Evolutionary conservation across 164 flowering plant genomes (phyloP), one percentile per base, ranked within the genome.

Genomic region (Annona cherimola): DNA sequence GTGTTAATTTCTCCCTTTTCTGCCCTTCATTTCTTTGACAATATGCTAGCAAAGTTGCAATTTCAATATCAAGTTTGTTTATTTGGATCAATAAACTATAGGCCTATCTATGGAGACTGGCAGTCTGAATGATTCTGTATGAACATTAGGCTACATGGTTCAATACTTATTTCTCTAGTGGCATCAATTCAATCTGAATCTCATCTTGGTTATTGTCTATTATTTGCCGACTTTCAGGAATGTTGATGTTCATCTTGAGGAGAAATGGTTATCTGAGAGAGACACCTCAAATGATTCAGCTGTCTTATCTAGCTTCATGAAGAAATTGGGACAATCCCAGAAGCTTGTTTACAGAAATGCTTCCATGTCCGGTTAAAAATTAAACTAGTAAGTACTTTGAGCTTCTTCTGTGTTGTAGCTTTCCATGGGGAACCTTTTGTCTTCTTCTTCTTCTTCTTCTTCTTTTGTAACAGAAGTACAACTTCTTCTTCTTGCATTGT

Each of bases 241-340:
- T 76, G 79, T 90, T 43, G 79, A 89, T 70, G 81, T 94, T 73
- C 78, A 79, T 76, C 83, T 94, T 69, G 69, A 85, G 77, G 89
- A 86, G 45, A 83, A 87, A 61, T 94, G 97, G 97, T 79, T 94
- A 78, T 74, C 73, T 57, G 78, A 85, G 67, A 87, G 98, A 83
- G 87, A 91, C 67, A 68, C 76, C 18, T 3, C 69, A 73, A 84
- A 86, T 77, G 98, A 91, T 75, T 75, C 81, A 42, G 71, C 57
- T 67, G 81, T 78, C 63, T 69, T 91, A 69, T 79, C 87, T 65
- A 75, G 76, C 67, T 82, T 90, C 65, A 61, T 76, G 39, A 71
- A 80, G 59, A 54, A 71, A 39, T 77, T 90, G 82, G 79, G 81
- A 71, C 82, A 79, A 61, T 44, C 63, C 16, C 63, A 63, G 46